Evolutionary conservation across 768 basidiomycete genomes (phyloP).

Genomic region (Lentinula detonsa): DNA sequence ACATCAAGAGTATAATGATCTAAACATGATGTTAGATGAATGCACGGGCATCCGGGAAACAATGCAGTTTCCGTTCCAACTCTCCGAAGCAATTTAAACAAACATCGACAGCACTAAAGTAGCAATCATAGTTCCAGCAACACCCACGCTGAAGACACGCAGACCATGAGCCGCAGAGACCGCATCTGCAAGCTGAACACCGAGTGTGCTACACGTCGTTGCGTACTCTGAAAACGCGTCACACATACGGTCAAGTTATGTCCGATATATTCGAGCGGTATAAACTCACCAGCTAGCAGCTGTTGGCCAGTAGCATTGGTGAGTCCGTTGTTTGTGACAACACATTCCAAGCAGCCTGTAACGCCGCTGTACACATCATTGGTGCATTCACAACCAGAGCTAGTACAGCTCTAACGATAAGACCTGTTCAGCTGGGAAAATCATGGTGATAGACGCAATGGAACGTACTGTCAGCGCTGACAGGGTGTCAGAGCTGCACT

Average conservation of each 20-base stretch:
- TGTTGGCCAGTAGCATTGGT: conserved; percentile 2
- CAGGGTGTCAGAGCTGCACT: neutral
- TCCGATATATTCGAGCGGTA: neutral
- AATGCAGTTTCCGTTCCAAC: neutral
- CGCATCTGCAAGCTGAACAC: neutral
- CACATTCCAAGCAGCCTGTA: neutral
- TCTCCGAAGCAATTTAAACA: neutral
- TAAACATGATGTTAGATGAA: too few species aligned
- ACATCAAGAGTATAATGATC: too few species aligned
- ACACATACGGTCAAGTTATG: neutral
- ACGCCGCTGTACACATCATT: neutral
- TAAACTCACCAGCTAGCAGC: neutral
- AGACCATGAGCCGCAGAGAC: neutral
- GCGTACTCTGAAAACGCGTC: neutral
- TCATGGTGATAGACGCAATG: too few species aligned
- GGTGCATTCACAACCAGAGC: neutral
- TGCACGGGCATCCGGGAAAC: too few species aligned
- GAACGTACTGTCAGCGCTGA: neutral
- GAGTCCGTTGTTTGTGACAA: neutral
- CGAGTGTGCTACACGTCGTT: neutral
- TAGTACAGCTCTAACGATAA: neutral
- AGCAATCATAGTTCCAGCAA: neutral
- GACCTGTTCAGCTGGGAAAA: neutral
- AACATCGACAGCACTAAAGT: neutral
- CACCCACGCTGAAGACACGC: neutral